Percentiles rank a stretch among this genome's conserved stretches.
Conservation (phyloP, 1,284 basidiomycete genomes). For the Pseudozyma sp. region DNA sequence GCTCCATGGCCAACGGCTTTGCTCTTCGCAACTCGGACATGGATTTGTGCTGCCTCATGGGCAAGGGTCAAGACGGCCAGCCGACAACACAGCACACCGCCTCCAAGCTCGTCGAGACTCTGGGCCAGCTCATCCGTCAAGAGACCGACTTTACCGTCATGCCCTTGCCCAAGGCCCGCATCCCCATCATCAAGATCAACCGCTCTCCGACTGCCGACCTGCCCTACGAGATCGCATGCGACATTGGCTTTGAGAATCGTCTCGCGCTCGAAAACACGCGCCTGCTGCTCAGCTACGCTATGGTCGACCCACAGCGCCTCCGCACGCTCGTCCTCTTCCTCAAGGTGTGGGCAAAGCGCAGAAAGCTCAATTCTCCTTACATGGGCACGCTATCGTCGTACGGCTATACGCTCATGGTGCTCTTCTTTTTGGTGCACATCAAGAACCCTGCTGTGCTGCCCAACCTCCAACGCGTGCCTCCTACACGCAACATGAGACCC, state of each 20-base stretch:
- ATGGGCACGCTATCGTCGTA: slow-evolving; percentile 96
- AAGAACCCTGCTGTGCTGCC: slow-evolving; percentile 72
- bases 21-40: slow-evolving; percentile 96
- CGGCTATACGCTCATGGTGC: slow-evolving; percentile 95
- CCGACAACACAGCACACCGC: slow-evolving; percentile 70
- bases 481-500: slow-evolving; percentile 53
- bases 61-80: slow-evolving; percentile 33
- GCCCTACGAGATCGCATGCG: slow-evolving; percentile 80
- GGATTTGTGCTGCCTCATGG: slow-evolving; percentile 94
- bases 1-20: slow-evolving; percentile 88
- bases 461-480: slow-evolving; percentile 69
- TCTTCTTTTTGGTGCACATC: slow-evolving; percentile 96
- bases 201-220: slow-evolving; percentile 87
- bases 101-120: slow-evolving; percentile 90
- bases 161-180: slow-evolving; percentile 92
- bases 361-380: slow-evolving; percentile 98
- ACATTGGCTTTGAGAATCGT: slow-evolving; percentile 98
- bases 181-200: slow-evolving; percentile 97
- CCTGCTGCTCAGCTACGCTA: slow-evolving; percentile 94
- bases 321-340: slow-evolving; percentile 95
- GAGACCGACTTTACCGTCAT: slow-evolving; percentile 99
- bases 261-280: slow-evolving; percentile 96
- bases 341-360: slow-evolving; percentile 98
- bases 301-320: slow-evolving; percentile 92
- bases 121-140: slow-evolving; percentile 90